Percentiles rank a stretch among this genome's conserved stretches.
These are phyloP conservation scores for Cyberlindnera suaveolens DNA, from an alignment of 805 yeast species.

Conservation along the genomic window DNA sequence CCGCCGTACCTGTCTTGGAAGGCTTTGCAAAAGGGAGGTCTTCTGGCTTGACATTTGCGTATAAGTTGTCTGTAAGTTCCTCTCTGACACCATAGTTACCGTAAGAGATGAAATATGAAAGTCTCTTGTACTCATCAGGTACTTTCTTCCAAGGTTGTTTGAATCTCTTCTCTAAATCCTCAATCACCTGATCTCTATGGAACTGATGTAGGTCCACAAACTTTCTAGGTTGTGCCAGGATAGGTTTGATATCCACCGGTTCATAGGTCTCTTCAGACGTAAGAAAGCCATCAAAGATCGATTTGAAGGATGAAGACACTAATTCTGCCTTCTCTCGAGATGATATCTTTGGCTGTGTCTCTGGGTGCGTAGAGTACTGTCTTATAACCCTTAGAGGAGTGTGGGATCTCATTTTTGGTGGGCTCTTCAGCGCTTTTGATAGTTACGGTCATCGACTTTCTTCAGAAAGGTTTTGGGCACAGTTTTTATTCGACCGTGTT, in stretches of 20 bases:
- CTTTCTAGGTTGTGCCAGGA: slow-evolving; percentile 32
- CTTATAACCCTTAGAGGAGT: background rate
- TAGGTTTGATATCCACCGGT: slow-evolving; percentile 40
- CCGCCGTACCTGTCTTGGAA: slow-evolving; percentile 11
- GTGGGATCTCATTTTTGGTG: no score
- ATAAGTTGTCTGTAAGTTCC: slow-evolving; percentile 41
- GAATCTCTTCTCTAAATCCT: slow-evolving; percentile 41
- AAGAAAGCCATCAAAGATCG: slow-evolving; percentile 26
- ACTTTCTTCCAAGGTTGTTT: slow-evolving; percentile 52
- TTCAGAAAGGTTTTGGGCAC: no score
- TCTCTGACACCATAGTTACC: slow-evolving; percentile 71
- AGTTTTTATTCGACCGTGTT: no score
- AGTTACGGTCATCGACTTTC: no score
- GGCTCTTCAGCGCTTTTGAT: no score
- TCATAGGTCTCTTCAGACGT: slow-evolving; percentile 36
- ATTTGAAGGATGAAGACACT: slow-evolving; percentile 20
- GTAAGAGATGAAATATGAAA: slow-evolving; percentile 56
- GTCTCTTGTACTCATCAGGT: slow-evolving; percentile 42
- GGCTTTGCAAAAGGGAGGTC: slow-evolving; percentile 55
- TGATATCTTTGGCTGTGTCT: slow-evolving; percentile 6
- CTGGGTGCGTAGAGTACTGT: background rate
- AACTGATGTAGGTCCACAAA: slow-evolving; percentile 29
- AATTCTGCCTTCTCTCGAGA: slow-evolving; percentile 20
- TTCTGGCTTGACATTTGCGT: slow-evolving; percentile 39
- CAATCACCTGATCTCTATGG: slow-evolving; percentile 52